Conservation (phyloP, 768 basidiomycete species). For the Boletus sp. region DNA sequence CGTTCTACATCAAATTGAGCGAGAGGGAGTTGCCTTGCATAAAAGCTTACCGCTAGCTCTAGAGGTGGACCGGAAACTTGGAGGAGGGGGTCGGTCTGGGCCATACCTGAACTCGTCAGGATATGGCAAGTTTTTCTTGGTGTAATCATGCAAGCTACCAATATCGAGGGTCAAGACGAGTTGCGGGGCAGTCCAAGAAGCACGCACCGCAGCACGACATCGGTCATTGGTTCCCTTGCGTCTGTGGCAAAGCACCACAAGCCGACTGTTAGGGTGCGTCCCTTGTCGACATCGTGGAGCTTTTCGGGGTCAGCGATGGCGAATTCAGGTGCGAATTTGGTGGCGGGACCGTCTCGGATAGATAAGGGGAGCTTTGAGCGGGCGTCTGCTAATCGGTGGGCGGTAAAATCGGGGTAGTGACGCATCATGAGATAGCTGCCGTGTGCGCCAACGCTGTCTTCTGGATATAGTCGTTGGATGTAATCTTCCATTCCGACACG, state of each 20-base stretch:
- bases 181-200: background rate
- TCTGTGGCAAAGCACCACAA: conserved; percentile 75
- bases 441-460: conserved; percentile 62
- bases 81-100: conserved; percentile 61
- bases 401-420: conserved; percentile 67
- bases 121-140: conserved; percentile 64
- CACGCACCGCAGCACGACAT: conserved; percentile 64
- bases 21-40: background rate
- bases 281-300: conserved; percentile 49
- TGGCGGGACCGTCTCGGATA: conserved; percentile 28
- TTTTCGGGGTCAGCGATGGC: conserved; percentile 41
- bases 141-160: conserved; percentile 58
- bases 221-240: conserved; percentile 65
- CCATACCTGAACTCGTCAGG: conserved; percentile 71
- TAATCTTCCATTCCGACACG: conserved; percentile 79
- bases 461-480: conserved; percentile 68
- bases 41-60: conserved; percentile 26
- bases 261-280: conserved; percentile 56
- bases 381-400: conserved; percentile 40
- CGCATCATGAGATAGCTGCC: conserved; percentile 71
- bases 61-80: conserved; percentile 40
- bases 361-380: conserved; percentile 25
- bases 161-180: background rate
- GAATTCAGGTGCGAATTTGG: conserved; percentile 53
- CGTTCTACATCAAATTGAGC: conserved; percentile 21